These are phyloP conservation scores for Pontederia paniculata DNA, from an alignment of 176 grass and related monocot species.

Conservation along the genomic window DNA sequence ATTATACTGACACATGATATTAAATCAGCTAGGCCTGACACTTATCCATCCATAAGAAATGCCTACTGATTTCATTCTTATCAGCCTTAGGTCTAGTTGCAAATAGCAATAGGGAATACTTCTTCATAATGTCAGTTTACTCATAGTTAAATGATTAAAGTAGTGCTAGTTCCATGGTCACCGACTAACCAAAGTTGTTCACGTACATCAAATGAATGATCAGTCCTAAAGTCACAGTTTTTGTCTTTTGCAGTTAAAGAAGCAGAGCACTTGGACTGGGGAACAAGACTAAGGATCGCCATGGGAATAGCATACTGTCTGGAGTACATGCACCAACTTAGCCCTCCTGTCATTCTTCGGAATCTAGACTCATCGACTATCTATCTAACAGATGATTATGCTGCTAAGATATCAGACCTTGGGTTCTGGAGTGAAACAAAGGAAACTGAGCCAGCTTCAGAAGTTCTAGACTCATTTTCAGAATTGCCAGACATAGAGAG, in stretches of 20 bases:
- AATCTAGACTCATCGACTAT: slow-evolving; percentile 50
- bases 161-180: too few species aligned
- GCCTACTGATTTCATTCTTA: too few species aligned
- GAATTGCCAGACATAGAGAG: slow-evolving; percentile 16
- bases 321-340: slow-evolving; percentile 68
- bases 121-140: too few species aligned
- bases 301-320: slow-evolving; percentile 86
- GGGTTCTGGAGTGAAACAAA: slow-evolving; percentile 29
- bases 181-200: too few species aligned
- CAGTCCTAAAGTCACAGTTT: not conserved
- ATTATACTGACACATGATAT: too few species aligned
- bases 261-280: slow-evolving; percentile 63
- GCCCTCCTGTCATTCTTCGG: slow-evolving; percentile 30
- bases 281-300: slow-evolving; percentile 56
- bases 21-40: too few species aligned
- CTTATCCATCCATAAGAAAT: too few species aligned
- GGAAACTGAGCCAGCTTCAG: slow-evolving; percentile 1
- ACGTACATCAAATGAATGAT: not conserved
- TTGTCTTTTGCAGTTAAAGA: slow-evolving; percentile 41
- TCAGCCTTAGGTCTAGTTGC: too few species aligned
- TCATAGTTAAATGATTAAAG: too few species aligned
- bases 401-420: slow-evolving; percentile 58
- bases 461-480: not conserved
- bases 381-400: slow-evolving; percentile 76
- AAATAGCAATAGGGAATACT: too few species aligned